phyloP scores from a whole-genome alignment of 2,329 filamentous ascomycete species.

The Aureobasidium subglaciale region DNA sequence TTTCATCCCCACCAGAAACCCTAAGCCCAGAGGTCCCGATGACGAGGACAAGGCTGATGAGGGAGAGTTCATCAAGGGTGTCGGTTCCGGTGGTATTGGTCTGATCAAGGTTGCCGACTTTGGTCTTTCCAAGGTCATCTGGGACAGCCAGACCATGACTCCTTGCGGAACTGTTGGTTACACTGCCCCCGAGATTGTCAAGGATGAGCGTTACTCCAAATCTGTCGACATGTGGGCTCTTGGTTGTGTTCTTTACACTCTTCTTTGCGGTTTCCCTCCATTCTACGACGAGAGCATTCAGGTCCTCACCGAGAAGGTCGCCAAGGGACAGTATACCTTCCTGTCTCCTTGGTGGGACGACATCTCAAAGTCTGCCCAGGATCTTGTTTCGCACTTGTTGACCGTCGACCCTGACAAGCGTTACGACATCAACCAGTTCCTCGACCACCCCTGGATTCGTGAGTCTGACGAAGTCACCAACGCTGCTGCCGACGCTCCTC shows the following conservation, averaged over 20 bases:
- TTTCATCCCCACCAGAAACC: conserved; percentile 69
- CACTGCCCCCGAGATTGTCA: conserved; percentile 96
- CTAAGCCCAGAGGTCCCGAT: conserved; percentile 73
- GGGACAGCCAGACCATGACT: conserved; percentile 97
- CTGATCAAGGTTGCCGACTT: conserved; percentile 97
- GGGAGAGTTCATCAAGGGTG: conserved; percentile 78
- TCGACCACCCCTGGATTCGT: conserved; percentile 90
- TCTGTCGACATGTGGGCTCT: conserved; percentile 99
- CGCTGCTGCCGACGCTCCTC: conserved; percentile 62
- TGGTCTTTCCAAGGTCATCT: conserved; percentile 93
- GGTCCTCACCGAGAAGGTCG: conserved; percentile 94
- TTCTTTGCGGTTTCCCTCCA: conserved; percentile 94
- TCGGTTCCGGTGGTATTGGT: conserved; percentile 85
- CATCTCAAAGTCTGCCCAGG: conserved; percentile 89
- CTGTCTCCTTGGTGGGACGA: conserved; percentile 99
- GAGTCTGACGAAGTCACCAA: conserved; percentile 61
- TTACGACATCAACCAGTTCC: conserved; percentile 86
- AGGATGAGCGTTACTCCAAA: conserved; percentile 97
- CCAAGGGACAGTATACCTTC: conserved; percentile 93
- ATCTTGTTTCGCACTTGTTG: conserved; percentile 85
- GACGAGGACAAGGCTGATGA: conserved; percentile 98
- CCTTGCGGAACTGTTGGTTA: conserved; percentile 98
- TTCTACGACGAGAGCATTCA: conserved; percentile 99
- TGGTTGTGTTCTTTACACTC: conserved; percentile 91
- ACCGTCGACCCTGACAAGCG: conserved; percentile 93